Conservation (phyloP, 495 filamentous ascomycete species). For the Glarea lozoyensis region DNA sequence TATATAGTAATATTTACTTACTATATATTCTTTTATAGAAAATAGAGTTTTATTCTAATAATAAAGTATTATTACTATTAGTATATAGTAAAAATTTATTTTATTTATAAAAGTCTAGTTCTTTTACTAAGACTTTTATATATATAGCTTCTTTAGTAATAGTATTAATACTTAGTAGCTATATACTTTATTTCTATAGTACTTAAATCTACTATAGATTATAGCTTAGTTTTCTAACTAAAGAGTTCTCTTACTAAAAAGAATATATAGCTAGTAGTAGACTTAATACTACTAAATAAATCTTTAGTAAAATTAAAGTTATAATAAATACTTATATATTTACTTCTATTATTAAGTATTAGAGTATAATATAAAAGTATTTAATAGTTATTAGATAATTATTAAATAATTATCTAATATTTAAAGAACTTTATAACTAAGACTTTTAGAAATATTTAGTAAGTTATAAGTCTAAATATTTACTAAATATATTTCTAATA, state of each 20-base stretch:
- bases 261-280: neutral
- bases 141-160: neutral
- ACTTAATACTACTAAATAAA: neutral
- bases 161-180: neutral
- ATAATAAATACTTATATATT: neutral
- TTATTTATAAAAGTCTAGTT: neutral
- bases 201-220: neutral
- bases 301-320: neutral
- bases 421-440: too few relatives aligned
- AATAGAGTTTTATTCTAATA: neutral
- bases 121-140: too few relatives aligned
- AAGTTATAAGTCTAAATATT: too few relatives aligned
- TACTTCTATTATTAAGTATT: neutral
- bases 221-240: neutral
- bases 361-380: neutral
- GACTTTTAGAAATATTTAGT: too few relatives aligned
- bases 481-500: too few relatives aligned
- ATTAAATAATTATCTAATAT: too few relatives aligned
- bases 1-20: too few relatives aligned
- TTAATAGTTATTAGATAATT: neutral
- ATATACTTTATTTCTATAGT: neutral
- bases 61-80: neutral
- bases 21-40: neutral
- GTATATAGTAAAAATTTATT: neutral
- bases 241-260: neutral